These are phyloP conservation scores for Microdochium paspali DNA, from an alignment of 2,329 filamentous ascomycete genomes.

Conservation along the genomic window DNA sequence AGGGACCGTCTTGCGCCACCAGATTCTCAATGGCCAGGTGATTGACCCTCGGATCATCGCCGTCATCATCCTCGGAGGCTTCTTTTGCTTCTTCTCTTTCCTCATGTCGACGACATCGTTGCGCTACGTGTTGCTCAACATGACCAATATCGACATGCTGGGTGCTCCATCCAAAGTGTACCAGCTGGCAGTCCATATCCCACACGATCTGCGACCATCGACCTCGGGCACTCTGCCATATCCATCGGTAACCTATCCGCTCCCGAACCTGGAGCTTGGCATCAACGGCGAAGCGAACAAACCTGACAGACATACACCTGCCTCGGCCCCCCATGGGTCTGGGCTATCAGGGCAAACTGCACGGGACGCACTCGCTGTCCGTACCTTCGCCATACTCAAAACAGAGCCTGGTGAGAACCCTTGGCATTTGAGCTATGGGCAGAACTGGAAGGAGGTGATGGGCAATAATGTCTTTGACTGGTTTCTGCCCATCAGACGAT, in stretches of 20 bases:
- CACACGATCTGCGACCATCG: slow-evolving; percentile 21
- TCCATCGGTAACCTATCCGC: slow-evolving; percentile 48
- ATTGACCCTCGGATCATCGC: slow-evolving; percentile 56
- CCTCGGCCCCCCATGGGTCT: neutral
- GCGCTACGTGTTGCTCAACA: slow-evolving; percentile 61
- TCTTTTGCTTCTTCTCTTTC: slow-evolving; percentile 74
- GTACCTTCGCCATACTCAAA: slow-evolving; percentile 71
- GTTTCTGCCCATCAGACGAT: slow-evolving; percentile 67
- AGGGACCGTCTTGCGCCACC: slow-evolving; percentile 52
- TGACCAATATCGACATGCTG: slow-evolving; percentile 78
- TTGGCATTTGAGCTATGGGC: slow-evolving; percentile 63
- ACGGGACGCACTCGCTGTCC: slow-evolving; percentile 38
- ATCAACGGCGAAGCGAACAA: slow-evolving; percentile 7
- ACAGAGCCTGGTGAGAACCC: slow-evolving; percentile 71
- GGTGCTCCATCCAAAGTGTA: slow-evolving; percentile 51
- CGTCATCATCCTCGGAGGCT: slow-evolving; percentile 52
- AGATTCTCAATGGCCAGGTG: slow-evolving; percentile 27
- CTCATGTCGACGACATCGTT: slow-evolving; percentile 69
- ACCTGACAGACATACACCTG: slow-evolving; percentile 1
- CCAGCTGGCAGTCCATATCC: slow-evolving; percentile 67
- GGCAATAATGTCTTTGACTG: slow-evolving; percentile 64
- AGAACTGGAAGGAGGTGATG: slow-evolving; percentile 76
- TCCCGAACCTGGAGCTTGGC: slow-evolving; percentile 22
- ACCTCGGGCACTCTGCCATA: slow-evolving; percentile 32
- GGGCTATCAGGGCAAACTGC: slow-evolving; percentile 2